Conservation (phyloP, 345 rosid genomes). For the Pistacia integerrima region DNA sequence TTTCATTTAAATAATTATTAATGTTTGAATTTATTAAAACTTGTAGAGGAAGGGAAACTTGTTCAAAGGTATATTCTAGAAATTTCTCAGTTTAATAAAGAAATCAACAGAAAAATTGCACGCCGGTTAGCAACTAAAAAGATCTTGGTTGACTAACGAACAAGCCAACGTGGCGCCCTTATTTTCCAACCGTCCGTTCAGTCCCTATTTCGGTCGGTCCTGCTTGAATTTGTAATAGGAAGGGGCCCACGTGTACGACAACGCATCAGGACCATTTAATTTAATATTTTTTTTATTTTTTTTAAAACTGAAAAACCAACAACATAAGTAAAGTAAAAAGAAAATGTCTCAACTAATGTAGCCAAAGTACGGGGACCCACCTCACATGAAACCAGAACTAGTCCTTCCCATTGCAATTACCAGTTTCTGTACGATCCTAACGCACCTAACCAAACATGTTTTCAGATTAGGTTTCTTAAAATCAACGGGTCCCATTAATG, state of each 20-base stretch:
- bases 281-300: no score
- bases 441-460: no score
- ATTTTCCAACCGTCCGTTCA: neutral
- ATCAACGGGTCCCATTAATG: no score
- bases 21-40: no score
- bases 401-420: no score
- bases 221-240: neutral
- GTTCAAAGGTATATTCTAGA: neutral
- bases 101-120: neutral
- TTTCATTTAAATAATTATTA: no score
- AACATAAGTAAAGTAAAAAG: neutral
- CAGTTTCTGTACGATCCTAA: no score
- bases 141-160: slow-evolving; percentile 11
- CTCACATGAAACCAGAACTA: neutral
- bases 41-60: no score
- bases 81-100: neutral
- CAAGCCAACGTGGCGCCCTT: neutral
- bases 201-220: neutral
- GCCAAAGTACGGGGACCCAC: neutral
- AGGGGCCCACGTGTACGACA: neutral
- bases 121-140: neutral
- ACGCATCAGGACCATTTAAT: neutral
- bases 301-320: neutral
- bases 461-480: no score
- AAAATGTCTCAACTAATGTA: neutral